phyloP scores from a whole-genome alignment of 495 filamentous ascomycete genomes.

The Neohortaea acidophila region DNA sequence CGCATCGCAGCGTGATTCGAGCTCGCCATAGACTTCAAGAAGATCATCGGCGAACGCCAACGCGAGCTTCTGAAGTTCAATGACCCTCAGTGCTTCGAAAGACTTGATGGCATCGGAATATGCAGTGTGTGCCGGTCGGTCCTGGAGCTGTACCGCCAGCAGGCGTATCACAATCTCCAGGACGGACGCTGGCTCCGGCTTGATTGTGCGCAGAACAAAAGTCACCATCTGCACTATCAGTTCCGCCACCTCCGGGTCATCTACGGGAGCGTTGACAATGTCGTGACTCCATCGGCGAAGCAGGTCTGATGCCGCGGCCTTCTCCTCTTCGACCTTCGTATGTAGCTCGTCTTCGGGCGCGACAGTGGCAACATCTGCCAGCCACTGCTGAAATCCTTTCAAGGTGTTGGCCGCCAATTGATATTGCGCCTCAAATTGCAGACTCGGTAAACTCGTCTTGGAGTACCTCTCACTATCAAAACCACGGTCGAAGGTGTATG shows the following conservation, averaged over 20 bases:
- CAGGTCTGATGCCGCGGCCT: conserved; percentile 15
- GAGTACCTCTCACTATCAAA: conserved; percentile 63
- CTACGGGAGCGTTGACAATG: conserved; percentile 58
- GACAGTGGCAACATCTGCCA: conserved; percentile 27
- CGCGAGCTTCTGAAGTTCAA: conserved; percentile 77
- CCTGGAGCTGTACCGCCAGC: conserved; percentile 58
- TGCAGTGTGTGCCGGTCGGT: conserved; percentile 47
- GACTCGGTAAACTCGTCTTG: conserved; percentile 60
- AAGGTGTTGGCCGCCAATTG: conserved; percentile 81
- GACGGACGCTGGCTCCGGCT: conserved; percentile 62
- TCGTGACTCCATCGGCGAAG: conserved; percentile 70
- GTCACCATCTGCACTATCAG: conserved; percentile 71
- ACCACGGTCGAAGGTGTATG: conserved; percentile 54
- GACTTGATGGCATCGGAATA: conserved; percentile 90
- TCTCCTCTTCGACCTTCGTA: conserved; percentile 43
- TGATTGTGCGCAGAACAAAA: conserved; percentile 65
- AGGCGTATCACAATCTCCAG: conserved; percentile 80
- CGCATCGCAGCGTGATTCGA: conserved; percentile 69
- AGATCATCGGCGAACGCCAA: conserved; percentile 82
- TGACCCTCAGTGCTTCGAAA: conserved; percentile 62
- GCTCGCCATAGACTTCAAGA: conserved; percentile 70
- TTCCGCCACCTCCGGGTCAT: conserved; percentile 80
- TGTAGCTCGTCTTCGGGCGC: conserved; percentile 38
- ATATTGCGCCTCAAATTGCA: conserved; percentile 77
- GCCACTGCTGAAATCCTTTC: conserved; percentile 79